Percentiles rank a stretch among this genome's conserved stretches.
phyloP scores from a whole-genome alignment of 768 basidiomycete genomes.

The Pleurotus sapidus region DNA sequence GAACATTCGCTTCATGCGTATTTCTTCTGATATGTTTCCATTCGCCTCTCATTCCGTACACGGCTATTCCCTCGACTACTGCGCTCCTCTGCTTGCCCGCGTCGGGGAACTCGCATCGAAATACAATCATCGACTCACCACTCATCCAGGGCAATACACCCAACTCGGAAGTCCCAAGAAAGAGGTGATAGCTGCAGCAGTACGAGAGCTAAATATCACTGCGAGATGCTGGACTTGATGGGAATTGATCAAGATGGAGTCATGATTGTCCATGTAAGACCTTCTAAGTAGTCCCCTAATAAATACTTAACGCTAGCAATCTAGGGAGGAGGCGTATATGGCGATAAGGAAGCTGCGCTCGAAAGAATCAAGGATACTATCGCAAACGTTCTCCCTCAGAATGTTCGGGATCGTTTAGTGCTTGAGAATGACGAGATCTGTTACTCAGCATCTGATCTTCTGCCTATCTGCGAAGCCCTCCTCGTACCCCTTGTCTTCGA shows the following conservation, averaged over 20 bases:
- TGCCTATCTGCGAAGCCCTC: slow-evolving; percentile 85
- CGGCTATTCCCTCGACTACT: slow-evolving; percentile 82
- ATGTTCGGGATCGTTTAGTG: slow-evolving; percentile 72
- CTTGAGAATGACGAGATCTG: slow-evolving; percentile 97
- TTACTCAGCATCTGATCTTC: slow-evolving; percentile 84
- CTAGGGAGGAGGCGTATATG: slow-evolving; percentile 79
- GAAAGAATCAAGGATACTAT: slow-evolving; percentile 74
- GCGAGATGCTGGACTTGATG: slow-evolving; percentile 86
- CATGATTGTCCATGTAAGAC: slow-evolving; percentile 77
- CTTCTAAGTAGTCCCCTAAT: not conserved
- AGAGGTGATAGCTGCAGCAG: slow-evolving; percentile 69
- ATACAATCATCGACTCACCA: slow-evolving; percentile 77
- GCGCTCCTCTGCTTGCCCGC: slow-evolving; percentile 46
- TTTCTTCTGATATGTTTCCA: slow-evolving; percentile 93
- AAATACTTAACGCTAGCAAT: not conserved
- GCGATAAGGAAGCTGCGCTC: slow-evolving; percentile 71
- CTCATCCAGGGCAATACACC: slow-evolving; percentile 87
- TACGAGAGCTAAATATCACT: slow-evolving; percentile 86
- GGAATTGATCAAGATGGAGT: slow-evolving; percentile 80
- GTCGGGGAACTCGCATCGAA: slow-evolving; percentile 67
- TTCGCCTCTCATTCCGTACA: slow-evolving; percentile 81
- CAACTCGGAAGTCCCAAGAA: slow-evolving; percentile 78
- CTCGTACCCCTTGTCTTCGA: slow-evolving; percentile 72
- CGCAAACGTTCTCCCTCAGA: slow-evolving; percentile 48
- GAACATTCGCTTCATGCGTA: slow-evolving; percentile 82